Percentiles rank a stretch among this genome's conserved stretches.
Evolutionary conservation across 2,329 filamentous ascomycete genomes (phyloP).

Genomic region (Colletotrichum limetticola): DNA sequence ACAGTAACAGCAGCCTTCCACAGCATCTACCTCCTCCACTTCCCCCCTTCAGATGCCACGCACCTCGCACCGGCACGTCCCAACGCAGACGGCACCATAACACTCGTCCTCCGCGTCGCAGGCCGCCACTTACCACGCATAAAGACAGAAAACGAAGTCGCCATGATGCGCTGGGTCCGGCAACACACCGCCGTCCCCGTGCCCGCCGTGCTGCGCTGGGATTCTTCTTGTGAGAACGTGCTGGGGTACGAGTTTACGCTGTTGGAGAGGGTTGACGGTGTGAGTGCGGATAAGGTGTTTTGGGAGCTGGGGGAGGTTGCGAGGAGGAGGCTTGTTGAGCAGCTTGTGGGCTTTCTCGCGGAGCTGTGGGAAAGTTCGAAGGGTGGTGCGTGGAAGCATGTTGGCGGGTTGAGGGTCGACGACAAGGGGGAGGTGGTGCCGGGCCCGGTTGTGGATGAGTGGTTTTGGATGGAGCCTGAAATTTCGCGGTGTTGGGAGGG

Average conservation of each 20-base stretch:
- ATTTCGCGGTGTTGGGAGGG: constrained; percentile 41
- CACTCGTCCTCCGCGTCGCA: constrained; percentile 46
- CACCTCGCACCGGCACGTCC: neutral
- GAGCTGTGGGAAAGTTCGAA: constrained; percentile 25
- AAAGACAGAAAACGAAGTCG: constrained; percentile 52
- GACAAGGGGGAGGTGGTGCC: constrained; percentile 30
- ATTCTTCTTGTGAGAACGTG: constrained; percentile 44
- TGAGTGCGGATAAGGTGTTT: constrained; percentile 36
- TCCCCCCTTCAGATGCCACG: constrained; percentile 6
- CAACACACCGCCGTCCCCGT: constrained; percentile 46
- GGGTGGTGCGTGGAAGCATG: neutral
- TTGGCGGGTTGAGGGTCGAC: constrained; percentile 36
- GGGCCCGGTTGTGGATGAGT: constrained; percentile 47
- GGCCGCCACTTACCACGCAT: constrained; percentile 47
- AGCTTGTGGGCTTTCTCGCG: constrained; percentile 44
- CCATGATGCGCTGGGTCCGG: constrained; percentile 47
- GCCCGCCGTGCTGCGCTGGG: constrained; percentile 46
- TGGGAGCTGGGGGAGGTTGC: constrained; percentile 42
- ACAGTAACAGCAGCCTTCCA: constrained; percentile 40
- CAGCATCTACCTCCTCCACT: constrained; percentile 40
- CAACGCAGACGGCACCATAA: constrained; percentile 9
- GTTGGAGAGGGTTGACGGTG: constrained; percentile 42
- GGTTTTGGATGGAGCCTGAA: constrained; percentile 48
- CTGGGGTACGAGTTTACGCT: constrained; percentile 55
- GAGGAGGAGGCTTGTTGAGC: constrained; percentile 44